Percentiles rank a stretch among this genome's conserved stretches.
Evolutionary conservation across 805 yeast genomes (phyloP).

Genomic region (Kluyveromyces aestuarii): DNA sequence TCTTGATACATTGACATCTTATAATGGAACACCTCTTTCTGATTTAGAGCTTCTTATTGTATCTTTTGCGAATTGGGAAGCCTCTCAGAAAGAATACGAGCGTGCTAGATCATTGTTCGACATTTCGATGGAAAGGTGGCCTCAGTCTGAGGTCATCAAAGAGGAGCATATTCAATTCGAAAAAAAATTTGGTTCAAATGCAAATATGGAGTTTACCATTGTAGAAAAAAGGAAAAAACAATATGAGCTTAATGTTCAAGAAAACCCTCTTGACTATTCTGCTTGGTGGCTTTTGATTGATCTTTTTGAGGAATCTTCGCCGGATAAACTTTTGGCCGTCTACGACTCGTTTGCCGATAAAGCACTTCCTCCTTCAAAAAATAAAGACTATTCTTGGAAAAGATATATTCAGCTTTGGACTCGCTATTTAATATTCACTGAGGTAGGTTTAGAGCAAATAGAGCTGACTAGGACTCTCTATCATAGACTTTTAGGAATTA

Average conservation of each 20-base stretch:
- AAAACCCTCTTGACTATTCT: slow-evolving; percentile 53
- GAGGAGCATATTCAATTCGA: slow-evolving; percentile 49
- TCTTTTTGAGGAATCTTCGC: slow-evolving; percentile 35
- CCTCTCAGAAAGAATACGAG: slow-evolving; percentile 47
- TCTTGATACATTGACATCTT: slow-evolving; percentile 40
- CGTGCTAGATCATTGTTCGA: slow-evolving; percentile 52
- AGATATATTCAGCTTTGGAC: slow-evolving; percentile 67
- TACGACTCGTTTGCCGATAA: slow-evolving; percentile 13
- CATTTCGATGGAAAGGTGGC: slow-evolving; percentile 40
- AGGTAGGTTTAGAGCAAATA: slow-evolving; percentile 35
- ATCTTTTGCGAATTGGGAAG: slow-evolving; percentile 63
- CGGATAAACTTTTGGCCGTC: slow-evolving; percentile 5
- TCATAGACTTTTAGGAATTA: slow-evolving; percentile 35
- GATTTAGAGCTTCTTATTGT: slow-evolving; percentile 34
- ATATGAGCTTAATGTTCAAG: slow-evolving; percentile 41
- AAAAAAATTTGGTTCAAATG: slow-evolving; percentile 50
- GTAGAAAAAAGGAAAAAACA: slow-evolving; percentile 43
- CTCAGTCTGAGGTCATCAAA: slow-evolving; percentile 30
- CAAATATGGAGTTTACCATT: slow-evolving; percentile 45
- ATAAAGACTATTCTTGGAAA: slow-evolving; percentile 48
- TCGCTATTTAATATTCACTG: slow-evolving; percentile 53
- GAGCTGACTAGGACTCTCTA: slow-evolving; percentile 44
- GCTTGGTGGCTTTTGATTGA: slow-evolving; percentile 74
- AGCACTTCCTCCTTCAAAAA: slow-evolving; percentile 20
- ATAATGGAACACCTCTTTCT: slow-evolving; percentile 21